Evolutionary conservation across 768 basidiomycete species (phyloP).

Genomic region (Lenzites betulinus): DNA sequence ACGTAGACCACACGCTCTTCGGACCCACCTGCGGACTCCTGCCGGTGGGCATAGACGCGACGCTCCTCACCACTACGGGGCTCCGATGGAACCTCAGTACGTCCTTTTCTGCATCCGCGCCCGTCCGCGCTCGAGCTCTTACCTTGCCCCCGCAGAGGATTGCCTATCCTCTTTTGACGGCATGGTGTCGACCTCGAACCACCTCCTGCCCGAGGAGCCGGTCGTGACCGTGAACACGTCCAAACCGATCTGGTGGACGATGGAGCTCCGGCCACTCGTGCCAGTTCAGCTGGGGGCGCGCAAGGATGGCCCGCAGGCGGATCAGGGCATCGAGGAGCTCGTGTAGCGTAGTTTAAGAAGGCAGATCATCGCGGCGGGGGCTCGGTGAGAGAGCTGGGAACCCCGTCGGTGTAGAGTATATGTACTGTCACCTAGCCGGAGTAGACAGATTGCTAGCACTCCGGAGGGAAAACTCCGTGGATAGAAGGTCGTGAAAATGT

Average conservation of each 20-base stretch:
- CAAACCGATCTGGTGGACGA: conserved; percentile 89
- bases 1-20: conserved; percentile 69
- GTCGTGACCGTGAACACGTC: conserved; percentile 76
- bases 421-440: not conserved
- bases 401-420: not conserved
- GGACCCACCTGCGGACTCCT: conserved; percentile 95
- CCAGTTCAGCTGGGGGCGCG: not conserved
- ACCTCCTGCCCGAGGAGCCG: conserved; percentile 67
- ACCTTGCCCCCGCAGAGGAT: conserved; percentile 44
- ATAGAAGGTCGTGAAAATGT: no score
- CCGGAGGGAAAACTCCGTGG: no score
- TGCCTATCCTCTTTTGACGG: conserved; percentile 79
- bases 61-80: conserved; percentile 79
- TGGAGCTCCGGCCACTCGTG: conserved; percentile 49
- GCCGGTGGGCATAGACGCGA: conserved; percentile 81
- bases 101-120: conserved; percentile 23
- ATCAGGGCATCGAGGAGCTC: no score
- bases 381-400: not conserved
- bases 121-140: not conserved
- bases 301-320: not conserved
- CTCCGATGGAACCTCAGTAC: conserved; percentile 88
- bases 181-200: conserved; percentile 91
- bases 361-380: not conserved
- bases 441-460: no score
- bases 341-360: not conserved